Evolutionary conservation across 441 rosid species (phyloP).

Genomic region (Adansonia grandidieri): DNA sequence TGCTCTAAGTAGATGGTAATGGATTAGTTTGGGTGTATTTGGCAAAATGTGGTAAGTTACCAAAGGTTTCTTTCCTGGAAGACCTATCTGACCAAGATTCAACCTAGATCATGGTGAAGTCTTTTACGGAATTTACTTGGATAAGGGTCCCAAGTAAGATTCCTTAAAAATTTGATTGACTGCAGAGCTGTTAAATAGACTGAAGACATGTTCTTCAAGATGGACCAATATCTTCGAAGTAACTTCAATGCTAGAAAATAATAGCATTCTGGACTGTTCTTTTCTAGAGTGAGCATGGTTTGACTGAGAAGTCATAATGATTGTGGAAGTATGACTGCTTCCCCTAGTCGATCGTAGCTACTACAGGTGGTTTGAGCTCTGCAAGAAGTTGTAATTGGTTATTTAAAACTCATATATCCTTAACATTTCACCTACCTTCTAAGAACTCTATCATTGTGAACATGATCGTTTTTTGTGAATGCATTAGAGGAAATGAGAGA

Average conservation of each 20-base stretch:
- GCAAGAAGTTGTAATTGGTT: slow-evolving; percentile 1
- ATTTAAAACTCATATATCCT: not conserved
- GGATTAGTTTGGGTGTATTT: slow-evolving; percentile 2
- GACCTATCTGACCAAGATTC: not conserved
- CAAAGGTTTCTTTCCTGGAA: not conserved
- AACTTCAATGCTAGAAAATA: not conserved
- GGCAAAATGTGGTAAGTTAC: slow-evolving; percentile 1
- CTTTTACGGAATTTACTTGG: slow-evolving; percentile 5
- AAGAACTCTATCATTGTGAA: not conserved
- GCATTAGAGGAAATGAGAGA: slow-evolving; percentile 19
- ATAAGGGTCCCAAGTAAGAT: not conserved
- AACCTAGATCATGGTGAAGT: not conserved
- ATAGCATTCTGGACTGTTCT: not conserved
- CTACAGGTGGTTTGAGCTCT: slow-evolving; percentile 9
- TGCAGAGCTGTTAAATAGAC: not conserved
- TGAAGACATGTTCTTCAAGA: not conserved
- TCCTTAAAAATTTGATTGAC: not conserved
- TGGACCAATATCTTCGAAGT: not conserved
- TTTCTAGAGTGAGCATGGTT: not conserved
- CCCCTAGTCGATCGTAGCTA: not conserved
- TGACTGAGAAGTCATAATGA: not conserved
- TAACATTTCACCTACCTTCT: not conserved
- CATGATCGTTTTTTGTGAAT: not conserved
- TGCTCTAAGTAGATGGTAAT: not conserved
- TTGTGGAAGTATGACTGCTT: not conserved